Percentiles rank a stretch among this genome's conserved stretches.
phyloP scores from a whole-genome alignment of 2,329 filamentous ascomycete species.

The Colletotrichum somersetense region DNA sequence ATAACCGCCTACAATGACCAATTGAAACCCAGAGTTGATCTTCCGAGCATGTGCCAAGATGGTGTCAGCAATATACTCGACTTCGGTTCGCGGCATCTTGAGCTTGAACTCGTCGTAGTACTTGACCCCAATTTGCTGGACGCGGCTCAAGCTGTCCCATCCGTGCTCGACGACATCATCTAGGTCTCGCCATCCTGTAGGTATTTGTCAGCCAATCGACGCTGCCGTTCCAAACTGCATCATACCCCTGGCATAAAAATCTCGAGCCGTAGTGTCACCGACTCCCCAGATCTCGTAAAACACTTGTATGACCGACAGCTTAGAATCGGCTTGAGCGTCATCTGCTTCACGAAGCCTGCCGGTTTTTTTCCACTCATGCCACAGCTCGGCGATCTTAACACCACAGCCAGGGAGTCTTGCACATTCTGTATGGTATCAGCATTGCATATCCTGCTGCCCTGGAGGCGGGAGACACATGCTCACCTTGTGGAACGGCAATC shows the following conservation, averaged over 20 bases:
- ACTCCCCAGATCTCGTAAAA: constrained; percentile 97
- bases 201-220: not conserved
- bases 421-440: constrained; percentile 55
- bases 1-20: constrained; percentile 82
- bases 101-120: constrained; percentile 88
- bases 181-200: constrained; percentile 78
- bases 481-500: constrained; percentile 58
- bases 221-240: not conserved
- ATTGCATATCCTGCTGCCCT: not conserved
- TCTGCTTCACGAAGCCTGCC: constrained; percentile 73
- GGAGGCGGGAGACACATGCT: constrained; percentile 34
- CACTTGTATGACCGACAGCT: constrained; percentile 71
- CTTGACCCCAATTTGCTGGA: constrained; percentile 94
- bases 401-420: constrained; percentile 82
- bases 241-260: constrained; percentile 78
- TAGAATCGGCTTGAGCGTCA: constrained; percentile 73
- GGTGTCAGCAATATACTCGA: constrained; percentile 73
- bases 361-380: constrained; percentile 76
- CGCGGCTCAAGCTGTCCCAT: constrained; percentile 79
- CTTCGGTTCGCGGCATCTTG: constrained; percentile 79
- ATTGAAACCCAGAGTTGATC: constrained; percentile 67
- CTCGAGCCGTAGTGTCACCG: constrained; percentile 81
- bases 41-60: constrained; percentile 76
- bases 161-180: constrained; percentile 89
- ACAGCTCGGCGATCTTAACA: constrained; percentile 81